Evolutionary conservation across 345 rosid species (phyloP).

Genomic region (Syzygium jambos): DNA sequence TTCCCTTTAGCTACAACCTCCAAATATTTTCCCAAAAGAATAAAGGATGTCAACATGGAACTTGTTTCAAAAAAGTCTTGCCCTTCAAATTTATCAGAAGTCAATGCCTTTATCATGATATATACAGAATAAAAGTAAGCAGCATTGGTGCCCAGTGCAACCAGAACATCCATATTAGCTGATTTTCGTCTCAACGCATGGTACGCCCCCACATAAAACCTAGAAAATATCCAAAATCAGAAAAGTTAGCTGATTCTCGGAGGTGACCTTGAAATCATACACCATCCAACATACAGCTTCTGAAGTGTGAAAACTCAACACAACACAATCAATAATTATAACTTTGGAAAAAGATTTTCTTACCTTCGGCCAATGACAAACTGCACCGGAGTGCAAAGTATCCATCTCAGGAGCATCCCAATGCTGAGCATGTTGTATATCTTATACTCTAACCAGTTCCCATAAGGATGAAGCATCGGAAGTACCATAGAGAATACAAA

Average conservation of each 20-base stretch:
- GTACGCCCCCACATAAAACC: slow-evolving; percentile 63
- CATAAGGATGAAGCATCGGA: slow-evolving; percentile 65
- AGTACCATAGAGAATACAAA: slow-evolving; percentile 59
- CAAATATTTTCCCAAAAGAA: slow-evolving; percentile 65
- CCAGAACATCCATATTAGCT: slow-evolving; percentile 77
- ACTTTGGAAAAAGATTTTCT: neutral
- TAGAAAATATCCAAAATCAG: slow-evolving; percentile 16
- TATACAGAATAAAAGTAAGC: slow-evolving; percentile 68
- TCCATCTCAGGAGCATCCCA: slow-evolving; percentile 63
- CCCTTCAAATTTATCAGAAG: slow-evolving; percentile 51
- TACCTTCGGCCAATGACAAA: slow-evolving; percentile 63
- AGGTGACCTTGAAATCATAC: neutral
- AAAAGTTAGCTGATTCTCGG: neutral
- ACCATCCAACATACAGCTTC: neutral
- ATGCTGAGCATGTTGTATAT: slow-evolving; percentile 40
- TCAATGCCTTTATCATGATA: slow-evolving; percentile 35
- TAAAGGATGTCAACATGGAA: slow-evolving; percentile 71
- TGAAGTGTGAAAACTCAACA: neutral
- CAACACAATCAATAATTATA: neutral
- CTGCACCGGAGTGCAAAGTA: slow-evolving; percentile 71
- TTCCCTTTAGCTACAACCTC: slow-evolving; percentile 67
- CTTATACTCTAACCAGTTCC: slow-evolving; percentile 47
- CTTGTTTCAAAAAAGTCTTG: slow-evolving; percentile 77
- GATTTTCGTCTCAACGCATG: slow-evolving; percentile 61
- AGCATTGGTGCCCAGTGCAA: slow-evolving; percentile 67